A percentile compares a stretch with the other conserved stretches of the same genome.
Evolutionary conservation across 345 rosid species (phyloP).

Genomic region (Aethionema arabicum): DNA sequence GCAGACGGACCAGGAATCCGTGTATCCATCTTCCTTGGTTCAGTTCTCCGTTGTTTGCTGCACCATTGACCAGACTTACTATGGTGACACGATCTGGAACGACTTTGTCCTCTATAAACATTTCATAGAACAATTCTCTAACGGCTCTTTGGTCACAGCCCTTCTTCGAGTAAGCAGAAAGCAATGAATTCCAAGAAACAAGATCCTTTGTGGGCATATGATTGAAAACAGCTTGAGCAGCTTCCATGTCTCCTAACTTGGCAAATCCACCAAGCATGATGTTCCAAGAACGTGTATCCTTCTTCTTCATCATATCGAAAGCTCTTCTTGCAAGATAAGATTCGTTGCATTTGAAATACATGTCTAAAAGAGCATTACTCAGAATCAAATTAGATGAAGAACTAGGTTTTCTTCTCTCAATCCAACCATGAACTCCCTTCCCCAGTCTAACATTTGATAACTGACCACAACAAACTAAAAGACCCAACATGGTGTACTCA

Average conservation of each 20-base stretch:
- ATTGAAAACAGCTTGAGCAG: constrained; percentile 43
- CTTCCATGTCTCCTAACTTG: constrained; percentile 42
- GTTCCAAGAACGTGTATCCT: constrained; percentile 54
- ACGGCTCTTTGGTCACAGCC: constrained; percentile 37
- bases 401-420: constrained; percentile 38
- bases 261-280: constrained; percentile 53
- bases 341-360: constrained; percentile 51
- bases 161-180: constrained; percentile 49
- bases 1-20: constrained; percentile 39
- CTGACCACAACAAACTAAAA: constrained; percentile 52
- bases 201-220: constrained; percentile 47
- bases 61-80: constrained; percentile 46
- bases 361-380: constrained; percentile 45
- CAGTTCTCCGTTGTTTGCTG: constrained; percentile 42
- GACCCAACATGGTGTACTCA: constrained; percentile 43
- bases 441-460: constrained; percentile 46
- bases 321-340: constrained; percentile 39
- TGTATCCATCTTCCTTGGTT: constrained; percentile 55
- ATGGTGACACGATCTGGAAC: constrained; percentile 49
- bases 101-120: constrained; percentile 39
- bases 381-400: constrained; percentile 51
- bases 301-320: constrained; percentile 40
- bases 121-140: constrained; percentile 37
- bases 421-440: constrained; percentile 51
- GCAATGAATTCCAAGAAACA: constrained; percentile 55